A percentile compares a stretch with the other conserved stretches of the same genome.
These are phyloP conservation scores for Gynostemma pentaphyllum DNA, from an alignment of 306 rosid species.

Conservation along the genomic window DNA sequence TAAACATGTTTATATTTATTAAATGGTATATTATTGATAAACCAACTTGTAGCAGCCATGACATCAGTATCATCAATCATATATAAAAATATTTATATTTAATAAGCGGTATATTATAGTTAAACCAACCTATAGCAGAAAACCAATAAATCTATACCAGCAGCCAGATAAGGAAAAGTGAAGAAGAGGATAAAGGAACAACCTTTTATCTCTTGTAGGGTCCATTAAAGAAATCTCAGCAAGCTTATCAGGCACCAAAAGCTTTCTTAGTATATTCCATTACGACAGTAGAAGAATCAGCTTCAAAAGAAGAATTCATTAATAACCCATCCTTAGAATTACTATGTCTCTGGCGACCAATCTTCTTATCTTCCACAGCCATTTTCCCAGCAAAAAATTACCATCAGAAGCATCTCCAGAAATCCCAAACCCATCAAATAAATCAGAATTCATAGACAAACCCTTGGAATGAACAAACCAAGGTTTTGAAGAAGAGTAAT, in stretches of 20 bases:
- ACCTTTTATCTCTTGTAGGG: constrained; percentile 93
- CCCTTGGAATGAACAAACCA: constrained; percentile 45
- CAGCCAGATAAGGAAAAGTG: not conserved
- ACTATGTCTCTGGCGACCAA: constrained; percentile 55
- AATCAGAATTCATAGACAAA: constrained; percentile 83
- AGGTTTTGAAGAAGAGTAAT: constrained; percentile 30
- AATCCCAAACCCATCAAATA: constrained; percentile 57
- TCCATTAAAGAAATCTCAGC: constrained; percentile 89
- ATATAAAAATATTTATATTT: no score
- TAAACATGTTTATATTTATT: no score
- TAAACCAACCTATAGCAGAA: no score
- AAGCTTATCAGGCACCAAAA: constrained; percentile 72
- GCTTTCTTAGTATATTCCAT: constrained; percentile 64
- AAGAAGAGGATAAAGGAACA: not conserved
- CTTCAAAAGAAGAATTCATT: constrained; percentile 49
- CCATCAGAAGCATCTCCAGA: constrained; percentile 16
- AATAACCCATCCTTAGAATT: constrained; percentile 79
- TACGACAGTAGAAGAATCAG: constrained; percentile 24
- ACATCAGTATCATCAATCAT: no score
- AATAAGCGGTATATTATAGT: no score
- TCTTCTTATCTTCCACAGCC: constrained; percentile 29
- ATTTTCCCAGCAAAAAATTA: constrained; percentile 20
- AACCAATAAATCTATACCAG: no score
- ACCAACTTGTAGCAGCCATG: no score
- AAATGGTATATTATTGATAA: no score